A percentile compares a stretch with the other conserved stretches of the same genome.
Conservation (phyloP, 352 stramenopile species). For the Blastocystis sp. region DNA sequence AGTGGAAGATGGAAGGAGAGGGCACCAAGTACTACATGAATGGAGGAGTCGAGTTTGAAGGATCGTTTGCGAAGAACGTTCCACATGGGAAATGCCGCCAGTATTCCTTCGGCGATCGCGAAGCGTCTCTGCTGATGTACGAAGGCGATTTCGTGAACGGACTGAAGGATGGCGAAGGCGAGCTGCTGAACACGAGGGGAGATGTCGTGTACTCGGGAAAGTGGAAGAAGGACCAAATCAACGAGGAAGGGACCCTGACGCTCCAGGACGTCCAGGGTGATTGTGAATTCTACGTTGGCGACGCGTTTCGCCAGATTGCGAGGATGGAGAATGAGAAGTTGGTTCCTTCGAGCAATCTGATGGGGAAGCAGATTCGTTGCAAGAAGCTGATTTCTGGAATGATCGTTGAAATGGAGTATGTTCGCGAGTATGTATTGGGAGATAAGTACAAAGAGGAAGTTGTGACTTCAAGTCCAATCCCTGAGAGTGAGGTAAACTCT, state of each 20-base stretch:
- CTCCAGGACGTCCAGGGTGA: background rate
- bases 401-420: too few relatives aligned
- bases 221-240: slow-evolving; percentile 24
- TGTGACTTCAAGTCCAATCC: too few relatives aligned
- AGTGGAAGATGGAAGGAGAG: background rate
- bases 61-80: background rate
- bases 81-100: background rate
- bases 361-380: too few relatives aligned
- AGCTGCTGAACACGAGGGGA: background rate
- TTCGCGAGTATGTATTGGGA: too few relatives aligned
- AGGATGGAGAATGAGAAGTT: background rate
- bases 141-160: background rate
- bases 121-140: background rate
- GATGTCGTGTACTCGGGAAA: background rate
- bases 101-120: background rate
- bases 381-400: too few relatives aligned
- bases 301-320: background rate
- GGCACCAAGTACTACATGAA: background rate
- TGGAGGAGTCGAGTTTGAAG: background rate
- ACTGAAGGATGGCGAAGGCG: slow-evolving; percentile 4
- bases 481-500: too few relatives aligned
- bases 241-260: background rate
- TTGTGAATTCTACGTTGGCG: background rate
- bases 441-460: too few relatives aligned
- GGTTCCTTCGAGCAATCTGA: too few relatives aligned